phyloP scores from a whole-genome alignment of 129 eudicot genomes.

The Solidago caesia region DNA sequence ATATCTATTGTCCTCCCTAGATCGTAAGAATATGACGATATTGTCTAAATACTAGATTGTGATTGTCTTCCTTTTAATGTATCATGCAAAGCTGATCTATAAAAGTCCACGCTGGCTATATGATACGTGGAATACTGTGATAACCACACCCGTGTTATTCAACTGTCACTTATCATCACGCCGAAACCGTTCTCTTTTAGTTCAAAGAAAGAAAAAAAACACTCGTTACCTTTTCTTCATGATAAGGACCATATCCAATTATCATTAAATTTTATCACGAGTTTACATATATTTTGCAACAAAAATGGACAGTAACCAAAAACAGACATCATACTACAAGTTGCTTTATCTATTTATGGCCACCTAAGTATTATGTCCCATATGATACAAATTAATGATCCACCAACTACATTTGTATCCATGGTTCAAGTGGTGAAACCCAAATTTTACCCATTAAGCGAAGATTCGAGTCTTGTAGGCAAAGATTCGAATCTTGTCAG shows the following conservation, averaged over 20 bases:
- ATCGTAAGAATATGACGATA: no score
- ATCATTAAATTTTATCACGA: background rate
- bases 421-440: no score
- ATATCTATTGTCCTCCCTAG: no score
- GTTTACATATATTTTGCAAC: background rate
- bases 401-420: no score
- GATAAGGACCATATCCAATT: background rate
- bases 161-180: slow-evolving; percentile 29
- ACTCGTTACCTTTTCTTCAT: slow-evolving; percentile 1
- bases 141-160: slow-evolving; percentile 19
- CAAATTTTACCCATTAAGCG: no score
- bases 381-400: background rate
- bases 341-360: background rate
- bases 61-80: background rate
- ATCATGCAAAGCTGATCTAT: background rate
- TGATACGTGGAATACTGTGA: slow-evolving; percentile 24
- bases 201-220: background rate
- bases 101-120: background rate
- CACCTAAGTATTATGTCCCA: background rate
- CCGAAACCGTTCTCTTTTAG: slow-evolving; percentile 11
- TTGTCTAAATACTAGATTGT: no score
- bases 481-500: no score
- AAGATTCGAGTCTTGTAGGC: no score
- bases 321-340: background rate
- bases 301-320: background rate